Base-by-base conservation (phyloP, 768 basidiomycete species). In the Lentinula raphanica region DNA sequence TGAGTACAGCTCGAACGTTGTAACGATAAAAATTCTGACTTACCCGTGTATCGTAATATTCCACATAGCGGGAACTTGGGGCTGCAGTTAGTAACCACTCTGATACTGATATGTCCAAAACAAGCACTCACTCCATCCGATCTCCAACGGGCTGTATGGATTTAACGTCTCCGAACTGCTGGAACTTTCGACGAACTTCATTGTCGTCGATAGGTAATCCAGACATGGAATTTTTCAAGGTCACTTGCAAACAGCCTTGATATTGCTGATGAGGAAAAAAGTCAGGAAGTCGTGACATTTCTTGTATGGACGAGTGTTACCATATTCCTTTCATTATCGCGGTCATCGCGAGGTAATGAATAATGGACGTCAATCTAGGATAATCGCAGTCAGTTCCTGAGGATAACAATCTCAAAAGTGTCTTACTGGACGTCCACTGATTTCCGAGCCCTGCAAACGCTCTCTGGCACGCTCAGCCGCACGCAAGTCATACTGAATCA, bases 291-390 rank as follows among this genome's bases (percentile, higher is more conserved):
- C 15, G n/a, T 39, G 3, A 49, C 17, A 38, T 54, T 27, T 17
- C 40, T n/a, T 44, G 12, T 13, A 17, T n/a, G 53, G 23, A 7
- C n/a, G 19, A 17, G 62, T 68, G 71, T n/a, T 67, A 88, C 93
- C 73, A 95, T 93, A 68, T 91, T 92, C 71, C 88, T 94, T 54
- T 95, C 94, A 48, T 87, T 79, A 61, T 77, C 72, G 61, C 90
- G 84, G 56, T 97, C 92, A 64, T 91, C 92, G 61, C 92, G 86
- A 11, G 97, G 97, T 28, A 98, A 75, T 27, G 94, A 96, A 75
- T 94, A 99, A 70, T 99, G 97, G 0, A 99, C 95, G 75, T 99
- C 97, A 69, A 98, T 98, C 96, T 97, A 42, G 55, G 31, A 51
- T 64, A 56, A 8, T 48, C 29, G 48, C 17, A 38, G 61, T 58